phyloP scores from a whole-genome alignment of 2,329 filamentous ascomycete genomes.

The Tricladium varicosporioides region DNA sequence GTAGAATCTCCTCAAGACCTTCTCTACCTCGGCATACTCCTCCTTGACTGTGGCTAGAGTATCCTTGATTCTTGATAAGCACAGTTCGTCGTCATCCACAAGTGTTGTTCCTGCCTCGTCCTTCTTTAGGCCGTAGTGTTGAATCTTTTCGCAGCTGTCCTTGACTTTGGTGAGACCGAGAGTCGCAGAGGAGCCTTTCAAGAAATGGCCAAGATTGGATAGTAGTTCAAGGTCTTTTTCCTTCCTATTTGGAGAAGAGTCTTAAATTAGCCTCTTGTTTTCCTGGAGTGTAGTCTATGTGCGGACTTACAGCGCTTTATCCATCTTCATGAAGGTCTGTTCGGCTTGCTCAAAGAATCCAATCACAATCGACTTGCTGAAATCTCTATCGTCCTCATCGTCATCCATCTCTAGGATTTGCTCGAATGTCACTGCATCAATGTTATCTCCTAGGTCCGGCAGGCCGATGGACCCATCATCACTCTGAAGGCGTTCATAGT shows the following conservation, averaged over 20 bases:
- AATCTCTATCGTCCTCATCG: conserved; percentile 77
- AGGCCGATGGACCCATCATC: conserved; percentile 34
- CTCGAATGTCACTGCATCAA: conserved; percentile 80
- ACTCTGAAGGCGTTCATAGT: conserved; percentile 25
- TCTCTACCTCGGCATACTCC: conserved; percentile 74
- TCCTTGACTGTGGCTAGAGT: conserved; percentile 70
- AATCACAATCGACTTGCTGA: conserved; percentile 83
- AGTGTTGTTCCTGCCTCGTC: conserved; percentile 70
- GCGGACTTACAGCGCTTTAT: conserved; percentile 70
- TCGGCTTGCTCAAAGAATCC: conserved; percentile 93
- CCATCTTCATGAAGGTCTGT: conserved; percentile 82
- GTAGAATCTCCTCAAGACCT: conserved; percentile 55
- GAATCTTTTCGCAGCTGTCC: conserved; percentile 94
- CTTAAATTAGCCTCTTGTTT: conserved; percentile 1
- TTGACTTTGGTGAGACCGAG: conserved; percentile 87
- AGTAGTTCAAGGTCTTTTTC: conserved; percentile 69
- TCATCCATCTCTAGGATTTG: conserved; percentile 99
- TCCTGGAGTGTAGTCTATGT: background rate
- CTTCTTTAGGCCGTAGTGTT: conserved; percentile 82
- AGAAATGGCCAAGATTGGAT: conserved; percentile 85
- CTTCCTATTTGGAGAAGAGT: conserved; percentile 46
- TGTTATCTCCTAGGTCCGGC: conserved; percentile 65
- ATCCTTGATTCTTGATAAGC: conserved; percentile 66
- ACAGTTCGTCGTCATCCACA: conserved; percentile 65
- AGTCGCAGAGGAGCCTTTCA: conserved; percentile 96